Conservation (phyloP, 2,329 filamentous ascomycete genomes). For the Clonostachys rhizophaga region DNA sequence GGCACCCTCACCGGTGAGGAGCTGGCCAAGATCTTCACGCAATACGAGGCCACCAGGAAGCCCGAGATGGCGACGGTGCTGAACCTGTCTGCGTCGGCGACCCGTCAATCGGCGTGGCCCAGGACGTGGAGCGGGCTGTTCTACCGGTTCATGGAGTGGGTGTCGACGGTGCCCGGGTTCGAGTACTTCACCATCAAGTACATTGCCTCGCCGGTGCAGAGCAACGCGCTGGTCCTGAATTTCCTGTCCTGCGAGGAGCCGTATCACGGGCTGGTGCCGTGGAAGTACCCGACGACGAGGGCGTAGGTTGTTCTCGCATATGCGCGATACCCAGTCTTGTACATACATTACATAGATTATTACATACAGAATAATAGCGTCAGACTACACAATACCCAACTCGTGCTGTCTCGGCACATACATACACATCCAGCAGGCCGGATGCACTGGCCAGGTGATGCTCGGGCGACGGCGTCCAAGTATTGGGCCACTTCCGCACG, state of each 20-base stretch:
- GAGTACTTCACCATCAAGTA: slow-evolving; percentile 3
- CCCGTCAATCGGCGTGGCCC: slow-evolving; percentile 2
- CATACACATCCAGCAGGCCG: too few relatives aligned
- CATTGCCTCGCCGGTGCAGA: slow-evolving; percentile 1
- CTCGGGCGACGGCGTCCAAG: too few relatives aligned
- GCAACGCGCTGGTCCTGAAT: slow-evolving; percentile 1
- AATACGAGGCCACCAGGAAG: slow-evolving; percentile 4
- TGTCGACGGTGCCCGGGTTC: slow-evolving; percentile 1
- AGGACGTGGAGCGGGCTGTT: slow-evolving; percentile 1
- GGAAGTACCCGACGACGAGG: background rate
- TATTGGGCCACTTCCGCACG: too few relatives aligned
- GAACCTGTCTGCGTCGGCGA: slow-evolving; percentile 2
- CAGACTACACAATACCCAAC: too few relatives aligned
- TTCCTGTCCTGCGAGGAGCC: slow-evolving; percentile 1
- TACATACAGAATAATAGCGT: too few relatives aligned
- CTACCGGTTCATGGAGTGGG: slow-evolving; percentile 1
- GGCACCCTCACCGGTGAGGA: background rate
- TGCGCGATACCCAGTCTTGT: too few relatives aligned
- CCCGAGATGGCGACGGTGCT: slow-evolving; percentile 2
- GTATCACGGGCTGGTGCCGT: slow-evolving; percentile 1
- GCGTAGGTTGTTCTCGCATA: too few relatives aligned
- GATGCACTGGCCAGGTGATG: too few relatives aligned
- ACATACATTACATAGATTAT: too few relatives aligned
- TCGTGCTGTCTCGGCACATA: too few relatives aligned
- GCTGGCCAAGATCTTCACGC: background rate